Evolutionary conservation across 306 rosid species (phyloP).

Genomic region (Cucumis melo): DNA sequence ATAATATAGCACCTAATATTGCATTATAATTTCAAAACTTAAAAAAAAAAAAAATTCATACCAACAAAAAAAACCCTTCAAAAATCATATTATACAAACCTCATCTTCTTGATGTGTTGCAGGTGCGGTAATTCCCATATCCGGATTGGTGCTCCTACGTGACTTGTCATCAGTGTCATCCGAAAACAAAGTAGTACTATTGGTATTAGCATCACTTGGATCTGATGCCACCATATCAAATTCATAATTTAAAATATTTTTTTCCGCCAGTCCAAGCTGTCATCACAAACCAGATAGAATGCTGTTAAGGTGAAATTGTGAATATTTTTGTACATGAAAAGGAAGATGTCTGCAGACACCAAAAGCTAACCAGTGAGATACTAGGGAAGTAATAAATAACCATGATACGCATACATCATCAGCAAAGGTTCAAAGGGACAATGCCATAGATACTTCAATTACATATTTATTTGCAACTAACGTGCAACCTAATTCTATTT

Average conservation of each 20-base stretch:
- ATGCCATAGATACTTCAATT: neutral
- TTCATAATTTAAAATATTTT: conserved; percentile 64
- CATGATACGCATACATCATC: neutral
- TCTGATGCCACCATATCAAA: conserved; percentile 71
- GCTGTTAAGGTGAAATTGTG: neutral
- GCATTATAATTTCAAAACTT: neutral
- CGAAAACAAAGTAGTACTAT: conserved; percentile 83
- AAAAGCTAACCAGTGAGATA: neutral
- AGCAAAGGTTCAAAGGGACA: neutral
- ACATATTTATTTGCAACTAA: neutral
- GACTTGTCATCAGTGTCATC: conserved; percentile 89
- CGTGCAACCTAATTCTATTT: neutral
- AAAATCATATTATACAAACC: neutral
- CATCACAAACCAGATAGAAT: conserved; percentile 7
- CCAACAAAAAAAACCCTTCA: neutral
- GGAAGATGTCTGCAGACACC: neutral
- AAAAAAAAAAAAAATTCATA: neutral
- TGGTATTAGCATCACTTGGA: conserved; percentile 83
- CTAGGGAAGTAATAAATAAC: neutral
- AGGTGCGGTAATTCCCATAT: conserved; percentile 23
- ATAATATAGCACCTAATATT: neutral
- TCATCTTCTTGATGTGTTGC: conserved; percentile 47
- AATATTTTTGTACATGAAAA: neutral
- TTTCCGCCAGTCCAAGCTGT: conserved; percentile 98
- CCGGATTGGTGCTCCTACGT: conserved; percentile 41